These are phyloP conservation scores for Podaxis pistillaris DNA, from an alignment of 768 basidiomycete species.

Conservation along the genomic window DNA sequence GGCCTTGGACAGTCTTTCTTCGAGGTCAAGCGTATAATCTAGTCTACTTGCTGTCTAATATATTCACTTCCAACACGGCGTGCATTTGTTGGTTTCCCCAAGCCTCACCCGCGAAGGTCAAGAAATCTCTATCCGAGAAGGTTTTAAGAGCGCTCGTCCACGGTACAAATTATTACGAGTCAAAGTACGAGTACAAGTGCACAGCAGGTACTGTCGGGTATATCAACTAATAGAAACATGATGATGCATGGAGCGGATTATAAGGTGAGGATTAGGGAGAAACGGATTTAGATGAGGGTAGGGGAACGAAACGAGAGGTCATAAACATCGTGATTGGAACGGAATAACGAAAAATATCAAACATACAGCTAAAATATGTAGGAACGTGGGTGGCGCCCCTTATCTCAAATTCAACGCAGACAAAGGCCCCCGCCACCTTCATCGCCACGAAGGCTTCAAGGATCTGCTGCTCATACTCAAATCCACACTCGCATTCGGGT, in stretches of 20 bases:
- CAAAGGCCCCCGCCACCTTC: slow-evolving; percentile 19
- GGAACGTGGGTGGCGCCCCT: background rate
- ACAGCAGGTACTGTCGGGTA: slow-evolving; percentile 20
- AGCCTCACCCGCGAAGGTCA: background rate
- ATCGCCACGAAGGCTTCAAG: slow-evolving; percentile 60
- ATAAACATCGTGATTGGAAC: slow-evolving; percentile 17
- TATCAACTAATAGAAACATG: slow-evolving; percentile 14
- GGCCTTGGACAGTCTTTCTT: slow-evolving; percentile 66
- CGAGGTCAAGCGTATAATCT: slow-evolving; percentile 88
- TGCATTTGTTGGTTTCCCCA: background rate
- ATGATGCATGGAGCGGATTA: background rate
- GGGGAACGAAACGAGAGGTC: slow-evolving; percentile 13
- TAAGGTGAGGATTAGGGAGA: slow-evolving; percentile 15
- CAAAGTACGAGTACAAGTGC: slow-evolving; percentile 9
- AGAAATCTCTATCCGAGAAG: background rate
- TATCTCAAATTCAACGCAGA: background rate
- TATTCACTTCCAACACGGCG: background rate
- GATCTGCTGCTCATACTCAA: slow-evolving; percentile 41
- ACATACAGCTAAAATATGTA: slow-evolving; percentile 7
- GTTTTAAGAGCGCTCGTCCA: background rate
- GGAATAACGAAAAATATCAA: slow-evolving; percentile 16
- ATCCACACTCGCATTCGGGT: slow-evolving; percentile 49
- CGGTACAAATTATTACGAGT: background rate
- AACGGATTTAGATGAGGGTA: slow-evolving; percentile 15
- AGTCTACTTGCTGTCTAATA: slow-evolving; percentile 27